Percentiles rank a stretch among this genome's conserved stretches.
Evolutionary conservation across 148 eudicot species (phyloP).

Genomic region (Gaultheria prostrata): DNA sequence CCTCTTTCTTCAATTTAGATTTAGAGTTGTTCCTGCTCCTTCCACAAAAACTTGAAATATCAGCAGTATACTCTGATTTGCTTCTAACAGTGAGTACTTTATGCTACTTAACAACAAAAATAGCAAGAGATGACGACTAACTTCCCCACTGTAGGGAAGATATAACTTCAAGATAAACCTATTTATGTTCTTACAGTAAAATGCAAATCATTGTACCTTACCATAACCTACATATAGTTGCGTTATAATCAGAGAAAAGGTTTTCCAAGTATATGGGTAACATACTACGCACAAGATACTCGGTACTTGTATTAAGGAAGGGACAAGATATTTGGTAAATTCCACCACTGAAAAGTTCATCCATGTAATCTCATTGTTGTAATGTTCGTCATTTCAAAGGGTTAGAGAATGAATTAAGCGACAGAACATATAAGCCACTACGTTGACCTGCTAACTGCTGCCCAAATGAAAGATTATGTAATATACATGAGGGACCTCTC

Average conservation of each 20-base stretch:
- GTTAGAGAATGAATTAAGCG: background rate
- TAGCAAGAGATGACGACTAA: background rate
- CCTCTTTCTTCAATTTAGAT: slow-evolving; percentile 40
- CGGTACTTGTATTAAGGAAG: background rate
- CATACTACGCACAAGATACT: background rate
- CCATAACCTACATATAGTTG: background rate
- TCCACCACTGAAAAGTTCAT: slow-evolving; percentile 4
- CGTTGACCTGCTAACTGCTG: background rate
- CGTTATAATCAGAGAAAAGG: background rate
- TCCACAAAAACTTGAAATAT: slow-evolving; percentile 18
- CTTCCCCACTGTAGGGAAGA: background rate
- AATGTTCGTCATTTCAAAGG: background rate
- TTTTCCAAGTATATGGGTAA: background rate
- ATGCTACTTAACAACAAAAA: background rate
- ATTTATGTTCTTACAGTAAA: background rate
- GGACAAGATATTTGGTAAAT: background rate
- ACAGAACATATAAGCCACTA: background rate
- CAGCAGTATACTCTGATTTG: slow-evolving; percentile 1
- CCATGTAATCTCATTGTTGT: background rate
- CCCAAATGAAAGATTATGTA: background rate
- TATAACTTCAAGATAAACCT: background rate
- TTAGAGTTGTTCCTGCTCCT: slow-evolving; percentile 27
- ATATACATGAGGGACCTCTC: background rate
- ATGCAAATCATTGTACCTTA: background rate
- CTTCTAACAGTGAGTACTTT: background rate